A percentile compares a stretch with the other conserved stretches of the same genome.
These are phyloP conservation scores for Eurotiales sp. DNA, from an alignment of 2,329 filamentous ascomycete species.

Conservation along the genomic window DNA sequence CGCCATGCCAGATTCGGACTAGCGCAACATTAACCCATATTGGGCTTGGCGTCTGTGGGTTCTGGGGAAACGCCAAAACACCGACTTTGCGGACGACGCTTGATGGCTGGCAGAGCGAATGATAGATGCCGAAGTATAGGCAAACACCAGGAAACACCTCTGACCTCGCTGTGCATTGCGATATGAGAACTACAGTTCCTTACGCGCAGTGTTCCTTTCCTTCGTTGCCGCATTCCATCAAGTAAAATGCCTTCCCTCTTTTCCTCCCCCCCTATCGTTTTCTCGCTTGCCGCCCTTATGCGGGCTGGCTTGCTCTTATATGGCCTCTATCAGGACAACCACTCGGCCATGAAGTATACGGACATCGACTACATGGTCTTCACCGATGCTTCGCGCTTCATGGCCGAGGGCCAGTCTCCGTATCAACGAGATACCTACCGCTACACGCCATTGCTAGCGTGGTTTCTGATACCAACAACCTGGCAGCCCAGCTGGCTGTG, in stretches of 20 bases:
- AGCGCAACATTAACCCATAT: too few species aligned
- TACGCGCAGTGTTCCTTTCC: too few species aligned
- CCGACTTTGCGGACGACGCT: too few species aligned
- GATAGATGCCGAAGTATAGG: background rate
- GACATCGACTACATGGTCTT: slow-evolving; percentile 99
- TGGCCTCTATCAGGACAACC: slow-evolving; percentile 85
- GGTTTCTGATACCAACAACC: slow-evolving; percentile 80
- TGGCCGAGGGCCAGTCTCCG: slow-evolving; percentile 65
- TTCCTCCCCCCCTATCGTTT: slow-evolving; percentile 28
- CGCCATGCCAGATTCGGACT: too few species aligned
- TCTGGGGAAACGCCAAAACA: too few species aligned
- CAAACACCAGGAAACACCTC: background rate
- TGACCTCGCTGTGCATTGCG: too few species aligned
- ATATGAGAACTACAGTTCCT: too few species aligned
- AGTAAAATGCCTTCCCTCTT: slow-evolving; percentile 9
- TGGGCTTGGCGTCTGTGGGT: too few species aligned
- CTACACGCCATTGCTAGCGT: slow-evolving; percentile 90
- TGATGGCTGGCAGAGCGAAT: background rate
- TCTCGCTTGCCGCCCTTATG: slow-evolving; percentile 52
- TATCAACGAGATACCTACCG: slow-evolving; percentile 92
- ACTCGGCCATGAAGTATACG: slow-evolving; percentile 93
- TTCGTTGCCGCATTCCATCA: too few species aligned
- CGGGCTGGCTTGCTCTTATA: slow-evolving; percentile 75
- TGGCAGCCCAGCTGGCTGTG: slow-evolving; percentile 51
- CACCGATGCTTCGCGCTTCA: slow-evolving; percentile 84